Base-by-base conservation (phyloP, 306 rosid species). In the Vigna hirtella region DNA sequence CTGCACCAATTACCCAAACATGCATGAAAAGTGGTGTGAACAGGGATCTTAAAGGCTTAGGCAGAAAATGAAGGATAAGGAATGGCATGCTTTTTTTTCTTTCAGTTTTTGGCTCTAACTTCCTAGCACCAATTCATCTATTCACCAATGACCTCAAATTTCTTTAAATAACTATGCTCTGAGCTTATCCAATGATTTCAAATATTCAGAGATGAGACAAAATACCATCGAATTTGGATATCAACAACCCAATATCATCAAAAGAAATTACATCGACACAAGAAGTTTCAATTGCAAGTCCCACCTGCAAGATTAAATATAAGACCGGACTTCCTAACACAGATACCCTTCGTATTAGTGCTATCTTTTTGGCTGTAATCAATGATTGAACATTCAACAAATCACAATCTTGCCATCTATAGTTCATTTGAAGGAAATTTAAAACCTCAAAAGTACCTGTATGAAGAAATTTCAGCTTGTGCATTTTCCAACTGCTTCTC, bases 401-500 rank as follows among this genome's bases (percentile, higher is more conserved):
- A 71, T 59, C 72, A 20, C 49, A 48, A 56, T 30, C 59, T 34
- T 11, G 4, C 16, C 4, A 30, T 66, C 43, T 40, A 59, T 28
- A 47, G 40, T 18, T 52, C 45, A 22, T 66, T 30, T 9, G 24
- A 43, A 66, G 57, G n/a, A 38, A 36, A 70, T 36, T 81, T 63
- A 26, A 80, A 71, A 47, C 68, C 77, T 36, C 20, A 66, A 50
- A 30, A 86, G 11, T 93, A 96, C 98, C 89, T 96, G 96, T 61
- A 85, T 7, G 93, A 85, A 65, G 91, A 85, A 66, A 93, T 89
- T 86, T 96, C 97, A 70, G 91, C 94, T 78, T 91, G 84, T 53
- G 91, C 81, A 68, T 84, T 93, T 87, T 96, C 93, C 91, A 93
- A 80, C 85, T 89, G 94, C 86, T 93, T 96, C 89, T 87, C 93